Evolutionary conservation across 768 basidiomycete genomes (phyloP), one percentile per base, ranked within the genome.

Genomic region (Boletus pseudopeckii): DNA sequence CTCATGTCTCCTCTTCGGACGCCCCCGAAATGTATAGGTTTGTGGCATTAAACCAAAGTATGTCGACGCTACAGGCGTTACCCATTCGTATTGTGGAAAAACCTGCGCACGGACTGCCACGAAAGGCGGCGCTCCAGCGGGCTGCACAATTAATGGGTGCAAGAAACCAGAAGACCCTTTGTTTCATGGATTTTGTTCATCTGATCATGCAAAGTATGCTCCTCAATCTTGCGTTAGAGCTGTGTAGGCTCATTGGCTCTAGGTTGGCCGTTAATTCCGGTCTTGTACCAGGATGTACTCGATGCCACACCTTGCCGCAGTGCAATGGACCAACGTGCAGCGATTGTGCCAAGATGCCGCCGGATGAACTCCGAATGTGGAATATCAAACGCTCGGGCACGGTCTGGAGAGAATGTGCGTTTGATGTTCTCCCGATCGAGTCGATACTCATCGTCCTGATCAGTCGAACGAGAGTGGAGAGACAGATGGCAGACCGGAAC

Each of bases 11-110:
- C 42, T 32, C 44, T 37, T 22, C 18, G 40, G 41, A 37, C 46
- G 8, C 17, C 38, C 24, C 50, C 52, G 60, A 46, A 37, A 55
- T 48, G 50, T 2, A 32, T 57, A 85, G 84, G 75, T 76, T 53
- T 86, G 84, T 67, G 78, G 80, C 14, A 73, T 73, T 54, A 83
- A 77, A 65, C 81, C 83, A 14, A 85, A 81, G 72, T 85, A 78
- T 64, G 67, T 82, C n/a, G 84, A 84, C 59, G 32, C 63, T n/a
- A 76, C 79, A 55, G 84, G 84, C 17, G 67, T 74, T 56, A 75
- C 75, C 56, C 82, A 85, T 60, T 75, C 78, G 32, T 86, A 80
- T 64, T 85, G 84, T 61, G 76, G 84, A 59, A 80, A 75, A 58
- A 82, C 77, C 46, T 85, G 84, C 63, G 84, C 84, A 50, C 74